A percentile compares a stretch with the other conserved stretches of the same genome.
Conservation (phyloP, 768 basidiomycete species). For the Suillus brevipes region DNA sequence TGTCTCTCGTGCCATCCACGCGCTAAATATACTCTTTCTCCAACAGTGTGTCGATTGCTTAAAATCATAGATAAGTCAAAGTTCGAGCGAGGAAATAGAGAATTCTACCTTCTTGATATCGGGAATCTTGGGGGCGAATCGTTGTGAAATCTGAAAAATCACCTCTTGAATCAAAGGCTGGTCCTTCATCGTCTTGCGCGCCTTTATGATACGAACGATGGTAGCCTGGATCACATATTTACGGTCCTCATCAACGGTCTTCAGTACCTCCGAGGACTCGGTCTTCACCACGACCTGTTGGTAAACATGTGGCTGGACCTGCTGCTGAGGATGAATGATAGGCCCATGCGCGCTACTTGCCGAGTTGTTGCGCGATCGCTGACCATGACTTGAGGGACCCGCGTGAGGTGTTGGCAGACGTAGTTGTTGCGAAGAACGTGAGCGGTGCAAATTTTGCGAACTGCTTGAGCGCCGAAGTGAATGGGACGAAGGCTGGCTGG, state of each 20-base stretch:
- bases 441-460: slow-evolving; percentile 5
- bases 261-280: slow-evolving; percentile 85
- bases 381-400: slow-evolving; percentile 12
- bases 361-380: slow-evolving; percentile 25
- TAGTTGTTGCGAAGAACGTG: background rate
- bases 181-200: slow-evolving; percentile 93
- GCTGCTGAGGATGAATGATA: slow-evolving; percentile 5
- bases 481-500: background rate
- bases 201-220: slow-evolving; percentile 95
- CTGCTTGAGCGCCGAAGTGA: slow-evolving; percentile 4
- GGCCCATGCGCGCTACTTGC: slow-evolving; percentile 14
- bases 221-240: slow-evolving; percentile 96
- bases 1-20: slow-evolving; percentile 87
- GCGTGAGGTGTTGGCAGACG: slow-evolving; percentile 1
- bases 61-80: slow-evolving; percentile 13
- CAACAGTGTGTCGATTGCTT: slow-evolving; percentile 88
- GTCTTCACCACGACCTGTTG: slow-evolving; percentile 58
- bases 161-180: slow-evolving; percentile 88
- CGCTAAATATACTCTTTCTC: slow-evolving; percentile 99
- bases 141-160: slow-evolving; percentile 82
- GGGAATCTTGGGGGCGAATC: slow-evolving; percentile 90
- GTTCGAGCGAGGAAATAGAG: background rate
- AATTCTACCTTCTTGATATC: slow-evolving; percentile 88
- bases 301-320: slow-evolving; percentile 9
- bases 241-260: slow-evolving; percentile 95